These are phyloP conservation scores for Citrus medica DNA, from an alignment of 345 rosid species.

Conservation along the genomic window DNA sequence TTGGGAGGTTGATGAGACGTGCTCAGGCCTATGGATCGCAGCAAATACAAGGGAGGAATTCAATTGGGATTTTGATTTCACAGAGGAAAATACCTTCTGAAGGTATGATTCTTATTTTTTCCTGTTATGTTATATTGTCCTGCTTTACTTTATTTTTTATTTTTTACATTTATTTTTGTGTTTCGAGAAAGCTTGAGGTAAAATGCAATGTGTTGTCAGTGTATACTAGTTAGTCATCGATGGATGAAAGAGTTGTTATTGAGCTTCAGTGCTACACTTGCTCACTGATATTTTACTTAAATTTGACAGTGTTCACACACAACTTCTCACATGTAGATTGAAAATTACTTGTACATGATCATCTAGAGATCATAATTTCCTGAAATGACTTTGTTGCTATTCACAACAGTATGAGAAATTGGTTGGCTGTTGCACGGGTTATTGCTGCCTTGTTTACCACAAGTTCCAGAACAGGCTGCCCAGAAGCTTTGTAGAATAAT, in stretches of 20 bases:
- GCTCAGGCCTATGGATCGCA: conserved; percentile 44
- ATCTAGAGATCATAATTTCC: not conserved
- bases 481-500: not conserved
- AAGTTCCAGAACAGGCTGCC: not conserved
- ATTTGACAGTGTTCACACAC: not conserved
- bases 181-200: not conserved
- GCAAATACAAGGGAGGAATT: conserved; percentile 7
- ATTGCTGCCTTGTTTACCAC: not conserved
- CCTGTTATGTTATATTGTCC: not conserved
- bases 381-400: not conserved
- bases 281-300: not conserved
- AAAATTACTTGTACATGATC: not conserved
- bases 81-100: conserved; percentile 28
- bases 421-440: not conserved
- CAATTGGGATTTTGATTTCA: not conserved
- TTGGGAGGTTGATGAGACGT: conserved; percentile 55
- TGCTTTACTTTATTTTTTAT: not conserved
- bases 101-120: conserved; percentile 27
- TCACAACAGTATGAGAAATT: not conserved
- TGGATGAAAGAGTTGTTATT: not conserved
- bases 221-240: not conserved
- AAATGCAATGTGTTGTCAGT: not conserved
- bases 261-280: no score
- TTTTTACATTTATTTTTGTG: not conserved
- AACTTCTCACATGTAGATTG: not conserved